Evolutionary conservation across 371 early-diverging fungal species (phyloP).

Genomic region (Apophysomyces variabilis): DNA sequence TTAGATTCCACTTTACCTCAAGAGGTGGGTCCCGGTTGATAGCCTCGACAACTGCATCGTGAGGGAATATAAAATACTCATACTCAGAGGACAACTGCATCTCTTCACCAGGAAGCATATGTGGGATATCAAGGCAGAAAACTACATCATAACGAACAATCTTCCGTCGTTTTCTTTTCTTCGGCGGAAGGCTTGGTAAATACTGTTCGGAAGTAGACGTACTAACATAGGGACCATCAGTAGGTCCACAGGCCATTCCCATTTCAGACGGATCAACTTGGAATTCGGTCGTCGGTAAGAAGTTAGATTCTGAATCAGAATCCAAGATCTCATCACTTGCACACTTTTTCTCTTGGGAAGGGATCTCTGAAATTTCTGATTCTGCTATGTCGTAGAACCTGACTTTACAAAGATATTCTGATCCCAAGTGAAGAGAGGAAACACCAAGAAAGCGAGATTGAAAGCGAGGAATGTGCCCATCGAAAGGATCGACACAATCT

Average conservation of each 20-base stretch:
- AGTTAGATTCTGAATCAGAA: background rate
- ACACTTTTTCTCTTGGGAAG: constrained; percentile 13
- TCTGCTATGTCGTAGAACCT: constrained; percentile 47
- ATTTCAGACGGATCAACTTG: background rate
- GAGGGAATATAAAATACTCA: constrained; percentile 45
- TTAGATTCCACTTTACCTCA: constrained; percentile 32
- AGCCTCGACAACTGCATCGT: constrained; percentile 51
- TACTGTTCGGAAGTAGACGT: background rate
- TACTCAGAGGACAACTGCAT: constrained; percentile 17
- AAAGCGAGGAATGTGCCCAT: constrained; percentile 27
- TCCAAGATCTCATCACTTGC: background rate
- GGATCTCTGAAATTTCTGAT: constrained; percentile 50
- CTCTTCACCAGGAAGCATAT: constrained; percentile 6
- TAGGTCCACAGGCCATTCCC: background rate
- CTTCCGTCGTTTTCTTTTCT: constrained; percentile 42
- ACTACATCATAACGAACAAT: constrained; percentile 37
- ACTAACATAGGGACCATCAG: background rate
- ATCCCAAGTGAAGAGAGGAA: constrained; percentile 30
- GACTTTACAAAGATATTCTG: constrained; percentile 20
- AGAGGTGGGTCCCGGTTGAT: constrained; percentile 35
- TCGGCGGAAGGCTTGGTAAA: constrained; percentile 34
- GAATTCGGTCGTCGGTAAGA: background rate
- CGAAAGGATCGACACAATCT: constrained; percentile 23
- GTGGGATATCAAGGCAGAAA: constrained; percentile 25
- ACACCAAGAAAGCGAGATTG: constrained; percentile 43